Conservation (phyloP, 2,329 filamentous ascomycete genomes). For the Aspergillus amoenus region DNA sequence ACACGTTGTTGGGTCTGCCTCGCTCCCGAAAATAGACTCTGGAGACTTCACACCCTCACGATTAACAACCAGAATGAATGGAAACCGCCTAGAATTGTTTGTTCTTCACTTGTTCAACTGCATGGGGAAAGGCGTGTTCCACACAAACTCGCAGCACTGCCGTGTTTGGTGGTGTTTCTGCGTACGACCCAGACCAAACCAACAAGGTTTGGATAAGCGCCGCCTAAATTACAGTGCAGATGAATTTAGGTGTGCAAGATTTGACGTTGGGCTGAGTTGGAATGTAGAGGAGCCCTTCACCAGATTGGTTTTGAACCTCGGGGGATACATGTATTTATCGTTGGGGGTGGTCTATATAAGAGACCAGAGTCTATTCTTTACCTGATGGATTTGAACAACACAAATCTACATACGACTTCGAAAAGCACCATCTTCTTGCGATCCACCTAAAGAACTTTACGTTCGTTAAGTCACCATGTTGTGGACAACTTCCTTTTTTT, state of each 20-base stretch:
- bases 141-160: neutral
- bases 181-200: conserved; percentile 8
- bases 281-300: neutral
- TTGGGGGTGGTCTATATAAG: neutral
- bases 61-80: neutral
- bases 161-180: neutral
- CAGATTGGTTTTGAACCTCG: neutral
- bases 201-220: conserved; percentile 14
- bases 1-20: neutral
- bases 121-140: neutral
- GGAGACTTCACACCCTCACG: neutral
- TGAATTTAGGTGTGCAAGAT: neutral
- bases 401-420: neutral
- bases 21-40: conserved; percentile 5
- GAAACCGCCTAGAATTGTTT: neutral
- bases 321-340: neutral
- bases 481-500: neutral
- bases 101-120: neutral
- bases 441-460: neutral
- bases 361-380: neutral
- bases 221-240: conserved; percentile 11
- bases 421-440: neutral
- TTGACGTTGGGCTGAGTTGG: neutral
- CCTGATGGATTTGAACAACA: neutral
- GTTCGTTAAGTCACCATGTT: neutral